phyloP scores from a whole-genome alignment of 805 yeast species.

The Pachysolen tannophilus region DNA sequence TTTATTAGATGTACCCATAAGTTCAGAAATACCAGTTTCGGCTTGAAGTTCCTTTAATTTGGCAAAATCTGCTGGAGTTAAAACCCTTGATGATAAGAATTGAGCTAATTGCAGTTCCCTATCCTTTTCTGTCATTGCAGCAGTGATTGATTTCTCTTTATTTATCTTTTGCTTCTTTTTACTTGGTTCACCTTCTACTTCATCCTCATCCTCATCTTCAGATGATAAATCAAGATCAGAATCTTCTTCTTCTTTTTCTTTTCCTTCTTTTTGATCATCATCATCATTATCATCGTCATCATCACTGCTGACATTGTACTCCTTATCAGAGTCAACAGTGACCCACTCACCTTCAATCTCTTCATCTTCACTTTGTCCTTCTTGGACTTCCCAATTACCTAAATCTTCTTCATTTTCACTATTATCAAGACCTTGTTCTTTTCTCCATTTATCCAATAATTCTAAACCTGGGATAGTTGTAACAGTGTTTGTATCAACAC shows the following conservation, averaged over 20 bases:
- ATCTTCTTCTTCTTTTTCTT: constrained; percentile 25
- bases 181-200: constrained; percentile 24
- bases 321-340: constrained; percentile 74
- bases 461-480: constrained; percentile 90
- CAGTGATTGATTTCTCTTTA: constrained; percentile 10
- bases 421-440: constrained; percentile 48
- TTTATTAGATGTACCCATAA: constrained; percentile 51
- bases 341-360: constrained; percentile 93
- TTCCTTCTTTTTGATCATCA: constrained; percentile 23
- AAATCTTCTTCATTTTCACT: constrained; percentile 55
- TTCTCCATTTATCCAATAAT: constrained; percentile 79
- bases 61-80: constrained; percentile 98
- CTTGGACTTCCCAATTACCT: constrained; percentile 51
- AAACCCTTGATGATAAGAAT: constrained; percentile 63
- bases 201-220: constrained; percentile 28
- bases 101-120: constrained; percentile 33
- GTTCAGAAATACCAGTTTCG: constrained; percentile 78
- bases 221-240: constrained; percentile 46
- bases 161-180: constrained; percentile 25
- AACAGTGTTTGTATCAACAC: constrained; percentile 57
- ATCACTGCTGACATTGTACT: constrained; percentile 45
- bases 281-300: constrained; percentile 40
- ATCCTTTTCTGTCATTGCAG: constrained; percentile 15
- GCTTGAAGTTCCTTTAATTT: constrained; percentile 81
- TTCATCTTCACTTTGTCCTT: constrained; percentile 39